Evolutionary conservation across 1,284 basidiomycete species (phyloP), one percentile per base, ranked within the genome.

Genomic region (Jaminaea rosea): DNA sequence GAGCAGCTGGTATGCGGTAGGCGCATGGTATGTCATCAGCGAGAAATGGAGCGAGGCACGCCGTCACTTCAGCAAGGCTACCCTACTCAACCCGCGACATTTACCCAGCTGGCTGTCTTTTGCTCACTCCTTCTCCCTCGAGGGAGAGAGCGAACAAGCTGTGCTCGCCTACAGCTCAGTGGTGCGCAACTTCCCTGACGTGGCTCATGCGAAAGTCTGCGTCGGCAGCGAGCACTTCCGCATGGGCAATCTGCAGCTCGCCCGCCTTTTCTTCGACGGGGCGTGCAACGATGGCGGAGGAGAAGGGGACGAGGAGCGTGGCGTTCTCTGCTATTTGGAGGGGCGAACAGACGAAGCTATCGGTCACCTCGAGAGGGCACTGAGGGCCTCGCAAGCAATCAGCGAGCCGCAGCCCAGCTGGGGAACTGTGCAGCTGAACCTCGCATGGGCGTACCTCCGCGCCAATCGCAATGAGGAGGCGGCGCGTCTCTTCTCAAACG

Each of bases 141-240:
- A 99, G 75, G 92, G 93, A 15, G 94, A 98, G 93, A 77, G 61
- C 36, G 94, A 98, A 66, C 91, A 96, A 69, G 94, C 94, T 1
- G 88, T 98, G 42, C 96, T 90, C 0, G 92, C 94, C 1, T 98
- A 98, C 76, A 93, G 91, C 11, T 98, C 94, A 0, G 91, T 89
- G 46, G 87, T 90, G 2, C 79, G 92, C 27, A 84, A 96, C 77
- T 97, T 97, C 71, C 87, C 85, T 49, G 90, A 88, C 13, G 90
- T 90, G 1, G 91, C 97, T 75, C 79, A 98, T 5, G 91, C 94
- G 1, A 78, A 92, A 46, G 83, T 96, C 74, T 98, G 92, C 72
- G 89, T 98, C 45, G 94, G 93, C 2, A 97, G 96, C 89, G 93
- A 98, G 72, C 88, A 98, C 63, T 85, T 98, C 44, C 85, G 87